Conservation (phyloP, 179 eudicot species). For the Corrigiola litoralis region DNA sequence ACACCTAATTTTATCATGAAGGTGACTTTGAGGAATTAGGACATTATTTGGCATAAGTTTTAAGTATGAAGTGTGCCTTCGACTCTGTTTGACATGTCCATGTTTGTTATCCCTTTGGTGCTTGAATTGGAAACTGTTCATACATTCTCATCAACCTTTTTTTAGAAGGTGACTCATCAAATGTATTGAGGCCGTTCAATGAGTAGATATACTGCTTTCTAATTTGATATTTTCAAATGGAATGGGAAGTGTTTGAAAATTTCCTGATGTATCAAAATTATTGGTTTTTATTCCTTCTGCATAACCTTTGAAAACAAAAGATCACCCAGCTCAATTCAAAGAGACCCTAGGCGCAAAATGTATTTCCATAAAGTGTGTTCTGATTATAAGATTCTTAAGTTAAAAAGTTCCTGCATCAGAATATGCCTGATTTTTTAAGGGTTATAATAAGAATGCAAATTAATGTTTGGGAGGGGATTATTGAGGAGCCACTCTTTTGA, state of each 20-base stretch:
- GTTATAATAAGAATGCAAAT: too few relatives aligned
- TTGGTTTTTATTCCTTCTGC: neutral
- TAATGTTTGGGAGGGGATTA: neutral
- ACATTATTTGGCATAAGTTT: neutral
- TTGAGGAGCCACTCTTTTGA: slow-evolving; percentile 15
- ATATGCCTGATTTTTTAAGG: neutral
- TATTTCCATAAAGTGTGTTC: too few relatives aligned
- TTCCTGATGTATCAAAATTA: neutral
- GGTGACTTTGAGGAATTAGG: neutral
- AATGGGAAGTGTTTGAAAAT: too few relatives aligned
- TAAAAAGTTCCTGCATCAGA: neutral
- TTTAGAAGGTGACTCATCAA: neutral
- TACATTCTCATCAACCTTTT: neutral
- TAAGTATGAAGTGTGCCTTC: neutral
- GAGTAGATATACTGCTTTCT: neutral
- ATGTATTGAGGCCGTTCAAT: neutral
- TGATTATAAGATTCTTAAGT: too few relatives aligned
- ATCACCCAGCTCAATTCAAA: slow-evolving; percentile 1
- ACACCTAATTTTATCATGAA: neutral
- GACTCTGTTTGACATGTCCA: neutral
- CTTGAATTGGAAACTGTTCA: neutral
- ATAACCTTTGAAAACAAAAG: neutral
- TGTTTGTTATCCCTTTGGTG: neutral
- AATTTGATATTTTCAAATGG: neutral
- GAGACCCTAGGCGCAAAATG: too few relatives aligned